A percentile compares a stretch with the other conserved stretches of the same genome.
These are phyloP conservation scores for Lactarius deliciosus DNA, from an alignment of 768 basidiomycete species.

Conservation along the genomic window DNA sequence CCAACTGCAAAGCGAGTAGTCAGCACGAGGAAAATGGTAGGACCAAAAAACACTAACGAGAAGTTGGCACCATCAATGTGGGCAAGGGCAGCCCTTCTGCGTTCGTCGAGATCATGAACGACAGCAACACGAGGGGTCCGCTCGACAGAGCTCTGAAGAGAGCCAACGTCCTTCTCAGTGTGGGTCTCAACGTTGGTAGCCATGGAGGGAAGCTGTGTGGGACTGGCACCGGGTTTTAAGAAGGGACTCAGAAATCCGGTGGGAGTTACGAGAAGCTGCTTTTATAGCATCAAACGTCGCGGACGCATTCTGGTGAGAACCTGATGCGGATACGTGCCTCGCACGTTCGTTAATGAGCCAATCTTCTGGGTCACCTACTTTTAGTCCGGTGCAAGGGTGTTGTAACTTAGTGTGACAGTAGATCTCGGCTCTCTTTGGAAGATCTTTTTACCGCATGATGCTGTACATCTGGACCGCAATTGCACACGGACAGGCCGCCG, in stretches of 20 bases:
- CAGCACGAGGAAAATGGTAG: not conserved
- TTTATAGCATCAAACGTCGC: slow-evolving; percentile 13
- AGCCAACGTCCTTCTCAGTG: slow-evolving; percentile 19
- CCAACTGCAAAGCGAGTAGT: slow-evolving; percentile 35
- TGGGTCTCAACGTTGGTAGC: slow-evolving; percentile 2
- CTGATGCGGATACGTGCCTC: not conserved
- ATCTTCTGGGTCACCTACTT: not conserved
- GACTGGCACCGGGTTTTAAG: not conserved
- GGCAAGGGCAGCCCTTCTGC: slow-evolving; percentile 75
- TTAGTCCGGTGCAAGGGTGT: not conserved
- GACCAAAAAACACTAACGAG: slow-evolving; percentile 48
- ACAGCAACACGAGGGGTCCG: not conserved
- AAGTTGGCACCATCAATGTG: slow-evolving; percentile 88
- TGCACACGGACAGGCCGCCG: not conserved
- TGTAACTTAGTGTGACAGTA: not conserved
- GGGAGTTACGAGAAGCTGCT: not conserved
- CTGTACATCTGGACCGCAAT: not conserved
- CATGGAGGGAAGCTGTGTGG: slow-evolving; percentile 5
- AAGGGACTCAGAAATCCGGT: not conserved
- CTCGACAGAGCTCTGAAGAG: slow-evolving; percentile 7
- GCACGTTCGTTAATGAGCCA: slow-evolving; percentile 26
- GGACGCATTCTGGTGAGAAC: not conserved
- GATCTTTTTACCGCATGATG: not conserved
- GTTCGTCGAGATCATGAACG: slow-evolving; percentile 52
- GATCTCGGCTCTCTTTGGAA: slow-evolving; percentile 4